Evolutionary conservation across 371 early-diverging fungal genomes (phyloP).

Genomic region (Mucor indicus): DNA sequence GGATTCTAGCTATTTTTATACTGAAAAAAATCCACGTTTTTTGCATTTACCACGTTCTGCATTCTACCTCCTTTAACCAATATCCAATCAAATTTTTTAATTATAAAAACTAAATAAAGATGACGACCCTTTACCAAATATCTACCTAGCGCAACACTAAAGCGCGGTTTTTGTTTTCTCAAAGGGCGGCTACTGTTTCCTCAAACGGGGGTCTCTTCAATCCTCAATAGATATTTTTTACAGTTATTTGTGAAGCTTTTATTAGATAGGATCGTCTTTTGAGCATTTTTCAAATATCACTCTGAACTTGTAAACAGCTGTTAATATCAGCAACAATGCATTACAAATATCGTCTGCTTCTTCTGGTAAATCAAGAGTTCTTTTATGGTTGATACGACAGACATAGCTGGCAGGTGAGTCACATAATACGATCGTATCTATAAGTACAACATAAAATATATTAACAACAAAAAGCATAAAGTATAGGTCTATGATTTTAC

Average conservation of each 20-base stretch:
- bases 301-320: conserved; percentile 6
- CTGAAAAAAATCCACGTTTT: too few species aligned
- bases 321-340: conserved; percentile 8
- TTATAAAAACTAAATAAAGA: too few species aligned
- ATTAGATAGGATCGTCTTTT: neutral
- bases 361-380: conserved; percentile 12
- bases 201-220: neutral
- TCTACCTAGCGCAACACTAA: too few species aligned
- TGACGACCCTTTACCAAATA: too few species aligned
- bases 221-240: neutral
- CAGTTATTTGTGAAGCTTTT: neutral
- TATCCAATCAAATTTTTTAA: too few species aligned
- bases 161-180: neutral
- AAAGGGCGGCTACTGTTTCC: neutral
- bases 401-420: conserved; percentile 18
- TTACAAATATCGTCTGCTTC: conserved; percentile 18
- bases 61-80: too few species aligned
- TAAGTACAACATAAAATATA: conserved; percentile 13
- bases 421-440: conserved; percentile 13
- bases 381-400: conserved; percentile 12
- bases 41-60: conserved; percentile 3
- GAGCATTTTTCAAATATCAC: neutral
- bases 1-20: too few species aligned
- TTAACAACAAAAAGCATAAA: conserved; percentile 18
- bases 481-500: conserved; percentile 10